Conservation (phyloP, 768 basidiomycete species). For the Tulasnella sp. region DNA sequence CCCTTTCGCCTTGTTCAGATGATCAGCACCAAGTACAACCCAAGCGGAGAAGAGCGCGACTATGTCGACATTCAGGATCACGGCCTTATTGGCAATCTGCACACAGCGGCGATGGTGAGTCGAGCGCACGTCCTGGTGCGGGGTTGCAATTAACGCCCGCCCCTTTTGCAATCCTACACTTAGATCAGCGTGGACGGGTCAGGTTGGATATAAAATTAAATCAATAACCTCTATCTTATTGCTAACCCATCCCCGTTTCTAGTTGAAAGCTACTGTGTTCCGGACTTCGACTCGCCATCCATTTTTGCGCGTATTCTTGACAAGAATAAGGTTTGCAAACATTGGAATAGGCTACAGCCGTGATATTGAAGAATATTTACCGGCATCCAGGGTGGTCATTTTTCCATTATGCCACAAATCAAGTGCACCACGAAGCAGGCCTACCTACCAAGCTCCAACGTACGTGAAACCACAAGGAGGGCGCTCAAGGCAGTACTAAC, state of each 20-base stretch:
- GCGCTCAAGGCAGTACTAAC: not conserved
- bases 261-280: conserved; percentile 92
- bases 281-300: conserved; percentile 90
- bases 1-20: not conserved
- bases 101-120: conserved; percentile 69
- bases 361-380: not conserved
- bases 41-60: conserved; percentile 39
- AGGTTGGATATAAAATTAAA: conserved; percentile 42
- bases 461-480: conserved; percentile 37
- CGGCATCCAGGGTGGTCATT: conserved; percentile 70
- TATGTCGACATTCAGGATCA: conserved; percentile 77
- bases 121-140: not conserved
- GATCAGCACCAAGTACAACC: conserved; percentile 16
- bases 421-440: conserved; percentile 74
- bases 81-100: conserved; percentile 75
- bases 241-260: not conserved
- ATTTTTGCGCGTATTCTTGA: conserved; percentile 86
- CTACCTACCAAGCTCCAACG: conserved; percentile 78
- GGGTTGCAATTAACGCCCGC: conserved; percentile 7
- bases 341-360: not conserved
- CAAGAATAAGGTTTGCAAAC: conserved; percentile 58
- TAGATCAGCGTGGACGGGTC: conserved; percentile 77
- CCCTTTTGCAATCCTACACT: not conserved
- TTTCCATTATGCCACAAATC: conserved; percentile 73
- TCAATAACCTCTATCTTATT: conserved; percentile 25